Percentiles rank a stretch among this genome's conserved stretches.
phyloP scores from a whole-genome alignment of 2,329 filamentous ascomycete species.

The Aphanoascus verrucosus region DNA sequence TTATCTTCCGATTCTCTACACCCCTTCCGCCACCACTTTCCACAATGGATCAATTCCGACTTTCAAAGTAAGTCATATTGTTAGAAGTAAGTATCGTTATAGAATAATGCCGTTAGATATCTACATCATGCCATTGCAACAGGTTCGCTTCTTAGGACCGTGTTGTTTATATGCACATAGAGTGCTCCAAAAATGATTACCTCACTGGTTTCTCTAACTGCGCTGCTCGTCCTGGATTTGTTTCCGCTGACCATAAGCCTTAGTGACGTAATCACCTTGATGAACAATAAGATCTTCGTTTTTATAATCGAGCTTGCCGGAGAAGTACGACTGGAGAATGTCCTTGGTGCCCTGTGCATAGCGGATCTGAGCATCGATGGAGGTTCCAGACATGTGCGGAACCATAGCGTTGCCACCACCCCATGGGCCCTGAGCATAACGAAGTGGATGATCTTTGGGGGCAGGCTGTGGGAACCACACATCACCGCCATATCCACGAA shows the following conservation, averaged over 20 bases:
- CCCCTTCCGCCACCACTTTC: no score
- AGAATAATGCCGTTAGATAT: no score
- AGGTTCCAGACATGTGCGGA: conserved; percentile 96
- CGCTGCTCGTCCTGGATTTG: conserved; percentile 6
- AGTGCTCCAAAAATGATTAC: background rate
- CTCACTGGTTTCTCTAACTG: background rate
- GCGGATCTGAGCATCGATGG: conserved; percentile 91
- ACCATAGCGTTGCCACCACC: conserved; percentile 98
- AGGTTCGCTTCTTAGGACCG: no score
- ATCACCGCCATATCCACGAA: conserved; percentile 41
- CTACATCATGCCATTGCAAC: no score
- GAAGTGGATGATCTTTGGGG: conserved; percentile 82
- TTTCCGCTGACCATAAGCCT: conserved; percentile 70
- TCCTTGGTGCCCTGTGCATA: conserved; percentile 80
- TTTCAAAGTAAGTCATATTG: no score
- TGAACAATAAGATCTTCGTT: conserved; percentile 84
- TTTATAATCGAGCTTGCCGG: conserved; percentile 75
- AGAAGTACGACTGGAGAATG: conserved; percentile 86
- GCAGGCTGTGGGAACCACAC: conserved; percentile 95
- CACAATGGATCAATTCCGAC: no score
- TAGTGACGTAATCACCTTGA: conserved; percentile 86
- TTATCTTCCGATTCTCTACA: no score
- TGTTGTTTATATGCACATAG: background rate
- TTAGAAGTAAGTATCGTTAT: no score
- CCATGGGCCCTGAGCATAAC: conserved; percentile 86